Base-by-base conservation (phyloP, 352 stramenopile species). In the Pythium vanterpoolii region DNA sequence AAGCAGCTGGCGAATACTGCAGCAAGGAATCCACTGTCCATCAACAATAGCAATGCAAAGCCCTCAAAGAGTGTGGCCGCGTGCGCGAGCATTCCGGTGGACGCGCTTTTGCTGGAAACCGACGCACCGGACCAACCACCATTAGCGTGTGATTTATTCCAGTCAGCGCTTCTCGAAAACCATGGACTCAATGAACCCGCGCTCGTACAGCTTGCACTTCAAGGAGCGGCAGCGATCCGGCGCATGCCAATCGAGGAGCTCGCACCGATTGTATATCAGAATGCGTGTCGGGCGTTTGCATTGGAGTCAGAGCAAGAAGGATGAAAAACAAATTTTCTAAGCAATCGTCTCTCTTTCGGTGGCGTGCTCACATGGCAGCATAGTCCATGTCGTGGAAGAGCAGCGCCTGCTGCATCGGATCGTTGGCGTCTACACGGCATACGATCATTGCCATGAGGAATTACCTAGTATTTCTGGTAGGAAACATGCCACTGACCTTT, bases 371-470 rank as follows among this genome's bases (percentile, higher is more conserved):
- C 57, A 90, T 90, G 26, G 81, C 81, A 31, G 81, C 81, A 44
- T 90, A 90, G 65, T 88, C 77, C 77, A 90, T 86, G 24, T 90
- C 78, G 28, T 68, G 79, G 61, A 76, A 83, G 40, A 89, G 67
- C 18, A 90, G 60, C 38, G 77, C 77, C 44, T 89, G 67, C 40
- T 83, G 68, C 66, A 89, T 73, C 38, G 66, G 71, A 43, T 83
- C 68, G 19, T 71, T 52, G 14, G 71, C 51, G 34, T 69, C 62
- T 69, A 19, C 5, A 1, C 1, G 2, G 23, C 38, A 1, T 38
- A 9, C 33, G 33, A 18, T n/a, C n/a, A 34, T 11, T 24, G 6
- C n/a, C n/a, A n/a, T n/a, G n/a, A n/a, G 27, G 26, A 48, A 60
- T 26, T n/a, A 19, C 42, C 53, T 33, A 50, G n/a, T 21, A 23